phyloP scores from a whole-genome alignment of 2,329 filamentous ascomycete genomes.

The Arthrobotrys musiformis region DNA sequence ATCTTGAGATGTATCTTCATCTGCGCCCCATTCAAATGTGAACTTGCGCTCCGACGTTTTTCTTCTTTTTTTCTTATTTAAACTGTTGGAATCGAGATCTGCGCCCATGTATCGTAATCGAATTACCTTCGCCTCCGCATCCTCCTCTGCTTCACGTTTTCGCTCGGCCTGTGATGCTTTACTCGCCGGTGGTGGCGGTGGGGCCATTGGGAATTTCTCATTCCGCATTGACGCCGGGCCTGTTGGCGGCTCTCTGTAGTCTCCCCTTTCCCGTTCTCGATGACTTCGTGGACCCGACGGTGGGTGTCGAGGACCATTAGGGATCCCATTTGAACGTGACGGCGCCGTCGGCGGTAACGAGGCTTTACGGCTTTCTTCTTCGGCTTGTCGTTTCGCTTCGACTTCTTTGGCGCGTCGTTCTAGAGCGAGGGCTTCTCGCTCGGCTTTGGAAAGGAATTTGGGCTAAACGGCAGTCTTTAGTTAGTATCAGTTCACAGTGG shows the following conservation, averaged over 20 bases:
- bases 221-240: constrained; percentile 61
- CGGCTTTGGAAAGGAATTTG: constrained; percentile 84
- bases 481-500: constrained; percentile 27
- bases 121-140: constrained; percentile 78
- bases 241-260: constrained; percentile 58
- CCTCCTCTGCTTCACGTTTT: constrained; percentile 64
- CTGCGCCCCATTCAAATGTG: constrained; percentile 97
- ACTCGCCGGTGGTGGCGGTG: constrained; percentile 58
- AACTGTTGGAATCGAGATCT: constrained; percentile 83
- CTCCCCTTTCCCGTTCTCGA: constrained; percentile 55
- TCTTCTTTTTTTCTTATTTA: constrained; percentile 94
- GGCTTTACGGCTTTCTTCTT: constrained; percentile 58
- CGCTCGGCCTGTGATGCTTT: constrained; percentile 58
- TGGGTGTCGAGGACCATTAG: constrained; percentile 55
- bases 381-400: constrained; percentile 69
- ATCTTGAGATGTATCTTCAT: constrained; percentile 88
- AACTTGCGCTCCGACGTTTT: constrained; percentile 96
- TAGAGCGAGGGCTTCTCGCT: constrained; percentile 81
- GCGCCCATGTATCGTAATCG: constrained; percentile 90
- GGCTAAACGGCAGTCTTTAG: constrained; percentile 69
- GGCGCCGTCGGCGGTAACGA: constrained; percentile 19
- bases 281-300: constrained; percentile 57
- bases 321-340: constrained; percentile 55
- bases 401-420: constrained; percentile 80
- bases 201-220: constrained; percentile 52